These are phyloP conservation scores for Globisporangium cylindrosporum DNA, from an alignment of 352 stramenopile genomes.

Conservation along the genomic window DNA sequence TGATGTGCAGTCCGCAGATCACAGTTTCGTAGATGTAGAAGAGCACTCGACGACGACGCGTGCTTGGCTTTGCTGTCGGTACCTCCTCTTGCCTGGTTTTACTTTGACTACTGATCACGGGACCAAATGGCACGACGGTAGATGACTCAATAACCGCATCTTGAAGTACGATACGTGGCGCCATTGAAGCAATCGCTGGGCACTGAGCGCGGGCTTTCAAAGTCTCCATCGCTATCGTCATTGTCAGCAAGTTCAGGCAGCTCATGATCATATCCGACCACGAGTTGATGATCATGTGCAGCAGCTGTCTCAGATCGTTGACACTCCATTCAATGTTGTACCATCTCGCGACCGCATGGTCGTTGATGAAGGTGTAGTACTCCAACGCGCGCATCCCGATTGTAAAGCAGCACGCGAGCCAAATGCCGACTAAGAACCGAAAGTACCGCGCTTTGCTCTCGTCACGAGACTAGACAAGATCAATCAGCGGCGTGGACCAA, in stretches of 20 bases:
- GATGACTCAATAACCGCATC: not conserved
- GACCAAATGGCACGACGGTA: not conserved
- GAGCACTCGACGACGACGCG: not conserved
- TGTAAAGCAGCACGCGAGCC: slow-evolving; percentile 11
- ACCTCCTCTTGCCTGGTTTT: not conserved
- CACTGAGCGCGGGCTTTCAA: not conserved
- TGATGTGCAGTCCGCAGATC: not conserved
- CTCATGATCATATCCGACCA: not conserved
- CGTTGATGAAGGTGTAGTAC: slow-evolving; percentile 1
- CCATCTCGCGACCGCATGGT: not conserved
- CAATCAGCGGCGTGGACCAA: slow-evolving; percentile 2
- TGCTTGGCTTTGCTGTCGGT: not conserved
- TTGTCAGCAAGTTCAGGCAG: not conserved
- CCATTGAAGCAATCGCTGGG: too few relatives aligned
- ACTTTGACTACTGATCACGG: not conserved
- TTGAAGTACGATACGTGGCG: not conserved
- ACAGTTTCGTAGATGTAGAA: not conserved
- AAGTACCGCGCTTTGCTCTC: not conserved
- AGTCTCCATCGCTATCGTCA: slow-evolving; percentile 7
- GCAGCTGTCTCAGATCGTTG: not conserved
- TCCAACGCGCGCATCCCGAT: not conserved
- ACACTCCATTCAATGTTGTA: slow-evolving; percentile 4
- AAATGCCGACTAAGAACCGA: not conserved
- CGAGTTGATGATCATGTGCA: slow-evolving; percentile 4
- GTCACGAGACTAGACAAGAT: not conserved